Evolutionary conservation across 768 basidiomycete species (phyloP).

Genomic region (Tylopilus felleus): DNA sequence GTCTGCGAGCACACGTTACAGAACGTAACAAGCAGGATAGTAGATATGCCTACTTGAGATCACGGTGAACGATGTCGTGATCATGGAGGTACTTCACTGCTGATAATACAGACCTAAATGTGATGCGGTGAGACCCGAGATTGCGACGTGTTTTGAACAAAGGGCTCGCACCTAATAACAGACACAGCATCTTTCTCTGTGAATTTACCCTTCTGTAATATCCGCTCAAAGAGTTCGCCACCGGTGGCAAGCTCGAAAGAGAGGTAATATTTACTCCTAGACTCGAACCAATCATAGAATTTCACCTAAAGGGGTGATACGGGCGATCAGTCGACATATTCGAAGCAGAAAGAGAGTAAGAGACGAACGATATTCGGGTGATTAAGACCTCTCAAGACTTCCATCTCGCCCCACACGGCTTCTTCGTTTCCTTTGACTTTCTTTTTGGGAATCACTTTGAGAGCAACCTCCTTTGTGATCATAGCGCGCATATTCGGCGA

Average conservation of each 20-base stretch:
- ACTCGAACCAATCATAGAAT: slow-evolving; percentile 97
- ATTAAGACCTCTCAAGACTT: slow-evolving; percentile 82
- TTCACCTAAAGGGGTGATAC: slow-evolving; percentile 62
- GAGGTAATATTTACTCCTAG: slow-evolving; percentile 91
- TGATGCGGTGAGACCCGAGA: background rate
- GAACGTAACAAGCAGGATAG: background rate
- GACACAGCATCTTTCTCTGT: slow-evolving; percentile 87
- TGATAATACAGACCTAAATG: slow-evolving; percentile 66
- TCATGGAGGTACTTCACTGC: slow-evolving; percentile 89
- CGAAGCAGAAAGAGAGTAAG: background rate
- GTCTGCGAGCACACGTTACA: slow-evolving; percentile 42
- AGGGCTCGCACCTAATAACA: slow-evolving; percentile 59
- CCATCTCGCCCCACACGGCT: slow-evolving; percentile 91
- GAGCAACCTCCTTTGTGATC: slow-evolving; percentile 68
- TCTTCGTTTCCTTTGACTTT: slow-evolving; percentile 89
- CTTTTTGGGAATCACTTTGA: slow-evolving; percentile 94
- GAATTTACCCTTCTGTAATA: slow-evolving; percentile 82
- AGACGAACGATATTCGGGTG: slow-evolving; percentile 84
- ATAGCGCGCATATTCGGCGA: slow-evolving; percentile 30
- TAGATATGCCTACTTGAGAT: slow-evolving; percentile 68
- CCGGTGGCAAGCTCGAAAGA: slow-evolving; percentile 91
- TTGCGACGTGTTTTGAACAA: background rate
- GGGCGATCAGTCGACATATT: background rate
- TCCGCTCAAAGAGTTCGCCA: slow-evolving; percentile 92
- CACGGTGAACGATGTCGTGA: slow-evolving; percentile 93